phyloP scores from a whole-genome alignment of 2,329 filamentous ascomycete genomes.

The Paraphoma sp. region DNA sequence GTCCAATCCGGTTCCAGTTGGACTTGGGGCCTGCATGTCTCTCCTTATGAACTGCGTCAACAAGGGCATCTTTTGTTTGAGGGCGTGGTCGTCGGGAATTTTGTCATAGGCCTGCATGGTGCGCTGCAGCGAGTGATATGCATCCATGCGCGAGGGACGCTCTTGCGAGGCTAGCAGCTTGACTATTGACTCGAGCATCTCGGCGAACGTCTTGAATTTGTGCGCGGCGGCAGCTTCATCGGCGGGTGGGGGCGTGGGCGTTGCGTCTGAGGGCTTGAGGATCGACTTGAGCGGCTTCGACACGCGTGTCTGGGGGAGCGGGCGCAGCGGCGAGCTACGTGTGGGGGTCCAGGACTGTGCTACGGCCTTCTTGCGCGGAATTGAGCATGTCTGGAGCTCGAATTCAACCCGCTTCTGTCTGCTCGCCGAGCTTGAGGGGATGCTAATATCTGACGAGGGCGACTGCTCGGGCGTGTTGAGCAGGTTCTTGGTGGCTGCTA shows the following conservation, averaged over 20 bases:
- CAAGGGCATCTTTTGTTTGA: conserved; percentile 74
- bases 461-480: conserved; percentile 52
- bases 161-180: conserved; percentile 80
- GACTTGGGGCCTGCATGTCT: conserved; percentile 72
- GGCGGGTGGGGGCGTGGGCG: conserved; percentile 42
- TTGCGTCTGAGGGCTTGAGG: conserved; percentile 70
- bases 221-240: conserved; percentile 52
- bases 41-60: conserved; percentile 84
- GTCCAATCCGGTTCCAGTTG: conserved; percentile 64
- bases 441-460: conserved; percentile 50
- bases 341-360: conserved; percentile 38
- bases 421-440: conserved; percentile 39
- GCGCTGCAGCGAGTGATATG: conserved; percentile 80
- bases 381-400: conserved; percentile 66
- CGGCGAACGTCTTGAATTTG: conserved; percentile 67
- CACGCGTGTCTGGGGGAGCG: conserved; percentile 58
- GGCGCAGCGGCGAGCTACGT: conserved; percentile 53
- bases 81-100: conserved; percentile 61
- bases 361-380: conserved; percentile 55
- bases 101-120: conserved; percentile 83
- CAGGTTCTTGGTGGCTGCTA: conserved; percentile 22
- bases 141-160: conserved; percentile 77
- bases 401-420: conserved; percentile 63
- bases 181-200: conserved; percentile 84
- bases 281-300: conserved; percentile 74